Percentiles rank a stretch among this genome's conserved stretches.
phyloP scores from a whole-genome alignment of 129 eudicot species.

The Arctium lappa region DNA sequence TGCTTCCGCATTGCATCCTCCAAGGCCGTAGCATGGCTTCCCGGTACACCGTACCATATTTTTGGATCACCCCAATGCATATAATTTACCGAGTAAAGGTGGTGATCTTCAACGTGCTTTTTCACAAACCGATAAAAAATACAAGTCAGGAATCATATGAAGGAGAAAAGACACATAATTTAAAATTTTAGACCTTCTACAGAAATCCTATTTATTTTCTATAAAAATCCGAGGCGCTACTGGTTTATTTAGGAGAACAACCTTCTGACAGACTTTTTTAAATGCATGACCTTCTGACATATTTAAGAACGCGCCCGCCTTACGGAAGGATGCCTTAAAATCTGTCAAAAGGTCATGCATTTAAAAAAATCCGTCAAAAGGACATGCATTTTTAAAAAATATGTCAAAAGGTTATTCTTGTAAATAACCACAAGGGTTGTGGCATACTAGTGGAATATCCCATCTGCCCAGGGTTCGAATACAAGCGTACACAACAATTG shows the following conservation, averaged over 20 bases:
- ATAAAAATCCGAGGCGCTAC: too few relatives aligned
- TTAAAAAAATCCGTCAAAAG: too few relatives aligned
- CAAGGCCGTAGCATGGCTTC: conserved; percentile 59
- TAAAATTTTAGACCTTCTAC: not conserved
- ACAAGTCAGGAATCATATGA: not conserved
- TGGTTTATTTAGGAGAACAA: too few relatives aligned
- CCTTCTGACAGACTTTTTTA: too few relatives aligned
- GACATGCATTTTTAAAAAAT: too few relatives aligned
- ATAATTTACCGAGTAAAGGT: conserved; percentile 72
- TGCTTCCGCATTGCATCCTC: conserved; percentile 77
- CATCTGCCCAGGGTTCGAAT: too few relatives aligned
- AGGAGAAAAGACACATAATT: not conserved
- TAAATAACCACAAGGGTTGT: not conserved
- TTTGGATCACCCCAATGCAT: conserved; percentile 82
- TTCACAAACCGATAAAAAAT: conserved; percentile 3
- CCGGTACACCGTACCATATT: conserved; percentile 86
- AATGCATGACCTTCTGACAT: not conserved
- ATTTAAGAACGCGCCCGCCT: too few relatives aligned
- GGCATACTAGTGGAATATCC: too few relatives aligned
- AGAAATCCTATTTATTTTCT: too few relatives aligned
- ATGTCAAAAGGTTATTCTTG: not conserved
- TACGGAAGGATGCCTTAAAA: too few relatives aligned
- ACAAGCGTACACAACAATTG: too few relatives aligned
- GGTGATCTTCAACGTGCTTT: conserved; percentile 93
- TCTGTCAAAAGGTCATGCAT: not conserved